Evolutionary conservation across 768 basidiomycete species (phyloP), one percentile per base, ranked within the genome.

Genomic region (Fibroporia radiculosa): DNA sequence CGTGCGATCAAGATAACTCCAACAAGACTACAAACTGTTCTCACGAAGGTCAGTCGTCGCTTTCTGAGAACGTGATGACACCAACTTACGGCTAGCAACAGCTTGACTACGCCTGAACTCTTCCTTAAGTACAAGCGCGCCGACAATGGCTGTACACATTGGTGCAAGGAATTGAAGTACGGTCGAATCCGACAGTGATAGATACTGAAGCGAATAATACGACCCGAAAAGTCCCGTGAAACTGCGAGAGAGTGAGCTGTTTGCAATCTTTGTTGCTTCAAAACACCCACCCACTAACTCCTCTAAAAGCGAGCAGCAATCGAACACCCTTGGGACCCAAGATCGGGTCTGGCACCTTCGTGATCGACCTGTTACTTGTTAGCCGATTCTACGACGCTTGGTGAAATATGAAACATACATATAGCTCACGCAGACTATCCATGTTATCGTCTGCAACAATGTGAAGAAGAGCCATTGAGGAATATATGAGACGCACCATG

Each of bases 1-100:
- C 87, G 71, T 10, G 90, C 86, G 40, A 96, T 89, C 6, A 92
- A 68, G 12, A 93, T 60, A 7, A 91, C 88, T 0, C 91, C 92
- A 7, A 74, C 33, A 25, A 93, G 69, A 60, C 86, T 83, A 37
- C 74, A 70, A 6, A 83, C 77, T 76, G 54, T 5, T 6, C 10
- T 14, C n/a, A 29, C 23, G 16, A 19, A 24, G n/a, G 23, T 37
- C 43, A 44, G 34, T 6, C 16, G 24, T 13, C 22, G 7, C n/a
- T n/a, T n/a, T n/a, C n/a, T n/a, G n/a, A n/a, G n/a, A n/a, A 10
- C 27, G 22, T 11, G 18, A 6, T 26, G 13, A 40, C 7, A 7
- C 6, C 24, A 10, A 25, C 69, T 52, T 47, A 75, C 75, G 26
- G 6, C 74, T 75, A 2, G 77, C 84, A 29, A 79, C 29, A 3